Conservation (phyloP, 305 asterid genomes). For the Fraxinus albicans region DNA sequence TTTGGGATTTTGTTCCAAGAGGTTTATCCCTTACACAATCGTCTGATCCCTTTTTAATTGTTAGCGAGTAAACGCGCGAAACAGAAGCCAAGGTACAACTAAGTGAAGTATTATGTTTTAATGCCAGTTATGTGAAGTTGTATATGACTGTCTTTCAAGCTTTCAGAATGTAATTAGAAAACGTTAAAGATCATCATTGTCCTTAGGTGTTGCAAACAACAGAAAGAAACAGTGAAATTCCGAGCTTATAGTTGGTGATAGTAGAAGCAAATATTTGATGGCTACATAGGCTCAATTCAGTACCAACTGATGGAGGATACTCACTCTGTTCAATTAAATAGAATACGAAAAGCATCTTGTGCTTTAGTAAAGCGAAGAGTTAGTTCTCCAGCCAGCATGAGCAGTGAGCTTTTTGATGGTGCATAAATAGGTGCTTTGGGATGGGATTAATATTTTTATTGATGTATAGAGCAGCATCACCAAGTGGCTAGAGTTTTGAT, state of each 20-base stretch:
- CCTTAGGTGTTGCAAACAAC: background rate
- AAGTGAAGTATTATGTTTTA: background rate
- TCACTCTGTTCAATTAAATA: too few relatives aligned
- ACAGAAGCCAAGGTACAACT: background rate
- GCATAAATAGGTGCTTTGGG: background rate
- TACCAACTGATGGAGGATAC: too few relatives aligned
- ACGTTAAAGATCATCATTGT: background rate
- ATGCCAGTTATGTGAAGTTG: background rate
- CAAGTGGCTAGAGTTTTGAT: background rate
- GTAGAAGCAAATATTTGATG: background rate
- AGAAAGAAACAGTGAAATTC: background rate
- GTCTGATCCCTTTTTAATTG: too few relatives aligned
- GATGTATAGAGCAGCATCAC: background rate
- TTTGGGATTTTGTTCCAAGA: too few relatives aligned
- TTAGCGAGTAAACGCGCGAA: too few relatives aligned
- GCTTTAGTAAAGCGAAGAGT: background rate
- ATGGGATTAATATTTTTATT: background rate
- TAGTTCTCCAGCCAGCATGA: background rate
- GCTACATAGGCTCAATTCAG: too few relatives aligned
- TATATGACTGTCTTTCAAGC: background rate
- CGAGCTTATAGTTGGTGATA: background rate
- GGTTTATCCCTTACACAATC: too few relatives aligned
- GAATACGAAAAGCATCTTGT: background rate
- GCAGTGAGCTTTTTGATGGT: background rate
- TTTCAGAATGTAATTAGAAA: background rate